These are phyloP conservation scores for Cavenderia fasciculata DNA, from an alignment of 78 protist genomes.

Conservation along the genomic window DNA sequence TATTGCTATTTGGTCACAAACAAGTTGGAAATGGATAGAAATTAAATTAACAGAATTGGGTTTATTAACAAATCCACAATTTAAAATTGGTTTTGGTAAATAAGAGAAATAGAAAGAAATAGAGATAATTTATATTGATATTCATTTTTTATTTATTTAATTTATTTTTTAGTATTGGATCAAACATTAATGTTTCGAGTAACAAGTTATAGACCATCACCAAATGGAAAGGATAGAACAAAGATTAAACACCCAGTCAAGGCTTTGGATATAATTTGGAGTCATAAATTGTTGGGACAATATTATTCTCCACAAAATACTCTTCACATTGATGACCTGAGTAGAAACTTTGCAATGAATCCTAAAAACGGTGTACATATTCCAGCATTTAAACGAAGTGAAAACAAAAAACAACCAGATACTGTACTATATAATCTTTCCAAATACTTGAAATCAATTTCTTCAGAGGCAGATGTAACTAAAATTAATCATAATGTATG, in stretches of 20 bases:
- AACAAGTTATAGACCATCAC: constrained; percentile 33
- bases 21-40: constrained; percentile 80
- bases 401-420: constrained; percentile 6
- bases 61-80: constrained; percentile 66
- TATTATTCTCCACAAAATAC: constrained; percentile 52
- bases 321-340: constrained; percentile 68
- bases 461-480: constrained; percentile 51
- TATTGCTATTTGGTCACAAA: constrained; percentile 82
- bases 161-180: constrained; percentile 30
- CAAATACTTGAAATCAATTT: constrained; percentile 36
- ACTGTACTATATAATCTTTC: constrained; percentile 25
- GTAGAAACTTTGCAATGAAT: constrained; percentile 79
- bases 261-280: constrained; percentile 73
- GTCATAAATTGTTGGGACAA: constrained; percentile 51
- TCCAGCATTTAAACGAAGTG: constrained; percentile 68
- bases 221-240: constrained; percentile 54
- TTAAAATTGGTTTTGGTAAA: constrained; percentile 70
- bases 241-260: constrained; percentile 69
- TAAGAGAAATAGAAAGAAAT: background rate
- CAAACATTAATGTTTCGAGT: constrained; percentile 75
- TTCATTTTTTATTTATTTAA: background rate
- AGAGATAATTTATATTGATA: background rate
- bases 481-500: constrained; percentile 57
- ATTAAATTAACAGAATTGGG: constrained; percentile 76
- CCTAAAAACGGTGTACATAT: constrained; percentile 79